Base-by-base conservation (phyloP, 2,329 filamentous ascomycete genomes). In the Aspergillus intermedius region DNA sequence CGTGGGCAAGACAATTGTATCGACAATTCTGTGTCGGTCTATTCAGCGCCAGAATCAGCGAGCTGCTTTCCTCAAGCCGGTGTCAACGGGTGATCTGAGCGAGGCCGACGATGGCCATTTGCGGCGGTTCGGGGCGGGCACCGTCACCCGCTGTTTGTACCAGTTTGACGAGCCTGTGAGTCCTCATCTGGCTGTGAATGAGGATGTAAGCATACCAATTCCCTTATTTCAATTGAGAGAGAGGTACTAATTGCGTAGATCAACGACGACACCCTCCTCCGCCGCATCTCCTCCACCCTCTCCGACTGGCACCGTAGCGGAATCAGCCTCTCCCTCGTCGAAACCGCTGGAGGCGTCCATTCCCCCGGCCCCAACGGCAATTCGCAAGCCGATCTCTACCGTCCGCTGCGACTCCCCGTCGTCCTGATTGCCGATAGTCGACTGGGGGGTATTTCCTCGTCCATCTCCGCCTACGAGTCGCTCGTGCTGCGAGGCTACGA, bases 1-100 rank as follows among this genome's bases (percentile, higher is more conserved):
- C 55, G 87, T 93, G 22, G 88, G 88, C 54, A 94, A 94, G 74
- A 94, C 88, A 0, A 80, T 94, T 28, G 78, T 90, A 49, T 84
- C 86, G 2, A 89, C 87, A 0, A 68, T 89, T 10, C 73, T 94
- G 3, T 86, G 82, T 64, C 82, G 80, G 53, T 78, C 84, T 7
- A 77, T 83, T 3, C 71, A 69, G 34, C 73, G 69, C 22, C 68
- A 70, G 23, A 61, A 60, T 5, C 75, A 78, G 42, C 68, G 70
- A 17, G 77, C 83, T 1, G 75, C 78, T 9, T 94, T 87, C 64
- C 64, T 94, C 47, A 94, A 94, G 65, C 88, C 88, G 0, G 83
- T 94, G 2, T 91, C 87, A 2, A 93, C 88, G 0, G 89, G 88
- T 0, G 77, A 84, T 6, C 62, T 72, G 8, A 70, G 80, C 22